Evolutionary conservation across 495 filamentous ascomycete genomes (phyloP), one percentile per base, ranked within the genome.

Genomic region (Penicillium canariense): DNA sequence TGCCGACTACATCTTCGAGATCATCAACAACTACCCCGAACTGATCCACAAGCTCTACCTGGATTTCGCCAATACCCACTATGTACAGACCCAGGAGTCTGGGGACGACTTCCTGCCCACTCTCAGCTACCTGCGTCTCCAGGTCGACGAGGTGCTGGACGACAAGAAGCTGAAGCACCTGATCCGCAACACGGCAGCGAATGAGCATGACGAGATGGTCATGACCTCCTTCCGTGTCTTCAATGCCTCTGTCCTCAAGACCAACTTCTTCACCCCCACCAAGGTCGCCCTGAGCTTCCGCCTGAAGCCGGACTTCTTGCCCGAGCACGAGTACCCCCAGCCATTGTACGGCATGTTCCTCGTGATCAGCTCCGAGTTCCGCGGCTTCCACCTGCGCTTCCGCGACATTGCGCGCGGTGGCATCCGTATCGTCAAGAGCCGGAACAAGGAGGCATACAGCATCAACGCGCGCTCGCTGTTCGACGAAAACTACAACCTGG

Each of bases 231-330:
- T 98, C 83, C 85, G 89, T 49, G 84, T 93, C 40, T 98, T 98
- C 81, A 97, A 97, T 75, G 81, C 81, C 45, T 81, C 85, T 39
- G 84, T 96, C 30, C 77, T 97, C 59, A 97, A 97, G 82, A 97
- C 94, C 56, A 98, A 98, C 77, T 98, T 96, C 78, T 98, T 96
- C 81, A 98, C 94, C 0, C 94, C 94, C 0, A 98, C 94, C 51
- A 98, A 98, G 78, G 93, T 98, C 25, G 94, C 95, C 12, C 81
- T 98, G 56, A 96, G 91, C 75, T 98, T 97, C 86, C 85, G 94
- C 49, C 76, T 97, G 47, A 86, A 96, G 62, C 93, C 94, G 5
- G 75, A 70, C 62, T 97, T 98, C 78, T 79, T 98, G 15, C 94
- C 94, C 3, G 78, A 87, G 61, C 81, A 91, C 47, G 94, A 98